Evolutionary conservation across 805 yeast species (phyloP), one percentile per base, ranked within the genome.

Genomic region (Candida berthetii): DNA sequence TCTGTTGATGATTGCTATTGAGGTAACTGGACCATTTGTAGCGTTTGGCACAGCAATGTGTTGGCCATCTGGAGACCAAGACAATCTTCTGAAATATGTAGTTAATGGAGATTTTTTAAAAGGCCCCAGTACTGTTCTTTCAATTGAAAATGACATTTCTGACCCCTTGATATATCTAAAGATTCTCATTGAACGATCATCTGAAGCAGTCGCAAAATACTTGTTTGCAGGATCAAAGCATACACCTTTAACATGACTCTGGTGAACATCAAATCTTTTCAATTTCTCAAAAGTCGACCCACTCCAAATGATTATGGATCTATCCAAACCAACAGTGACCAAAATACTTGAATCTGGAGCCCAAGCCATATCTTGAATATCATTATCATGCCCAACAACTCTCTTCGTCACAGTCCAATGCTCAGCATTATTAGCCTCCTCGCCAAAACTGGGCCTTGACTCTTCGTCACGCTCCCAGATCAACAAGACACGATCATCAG

Each of bases 211-310:
- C 7, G 96, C 97, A 66, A 93, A 93, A 61, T 88, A 93, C 64
- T 93, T 93, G 61, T 89, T 89, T 3, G 99, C 99, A 1, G 99
- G 99, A 59, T 93, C 99, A 62, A 93, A 93, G 1, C 91, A 91
- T 11, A 93, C 86, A 43, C 99, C 98, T 62, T 93, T 93, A 22
- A 93, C 97, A 65, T 86, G 91, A 2, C 96, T 85, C 57, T 88
- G 95, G 60, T 93, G 99, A 18, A 89, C 82, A 55, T 91, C 97
- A 53, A 88, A 85, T 27, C 96, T 68, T 58, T 87, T 88, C 42
- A 91, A 78, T 48, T 87, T 76, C 64, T 93, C 95, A 69, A 93
- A 89, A 0, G 96, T 91, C 2, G 78, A 66, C 3, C 96, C 98
- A 55, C 82, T 86, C 97, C 98, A 93, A 11, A 93, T 81, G 36